These are phyloP conservation scores for Fusarium pininemorale DNA, from an alignment of 2,329 filamentous ascomycete genomes.

Conservation along the genomic window DNA sequence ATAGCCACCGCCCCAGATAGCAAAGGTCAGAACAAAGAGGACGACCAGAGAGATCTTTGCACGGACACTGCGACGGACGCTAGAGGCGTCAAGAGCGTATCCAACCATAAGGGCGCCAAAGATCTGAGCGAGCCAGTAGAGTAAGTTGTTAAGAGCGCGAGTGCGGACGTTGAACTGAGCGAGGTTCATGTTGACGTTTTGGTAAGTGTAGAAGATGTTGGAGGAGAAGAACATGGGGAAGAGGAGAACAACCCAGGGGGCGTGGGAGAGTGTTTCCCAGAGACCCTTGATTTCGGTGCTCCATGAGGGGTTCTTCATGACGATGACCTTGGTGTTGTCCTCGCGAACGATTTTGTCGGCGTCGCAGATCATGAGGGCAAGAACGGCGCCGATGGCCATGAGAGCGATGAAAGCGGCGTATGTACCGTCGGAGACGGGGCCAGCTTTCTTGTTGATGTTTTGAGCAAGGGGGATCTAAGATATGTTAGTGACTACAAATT, in stretches of 20 bases:
- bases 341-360: conserved; percentile 53
- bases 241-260: conserved; percentile 47
- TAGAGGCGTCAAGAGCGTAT: conserved; percentile 54
- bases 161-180: conserved; percentile 64
- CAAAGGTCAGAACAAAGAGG: conserved; percentile 60
- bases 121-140: conserved; percentile 68
- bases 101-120: conserved; percentile 61
- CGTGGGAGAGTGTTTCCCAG: conserved; percentile 54
- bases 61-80: conserved; percentile 54
- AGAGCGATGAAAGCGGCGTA: conserved; percentile 60
- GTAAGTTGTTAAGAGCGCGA: conserved; percentile 62
- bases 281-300: conserved; percentile 49
- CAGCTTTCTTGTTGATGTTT: conserved; percentile 68
- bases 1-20: conserved; percentile 70
- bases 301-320: conserved; percentile 49
- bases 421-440: conserved; percentile 59
- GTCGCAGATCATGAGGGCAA: conserved; percentile 59
- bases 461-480: conserved; percentile 73
- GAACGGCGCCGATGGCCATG: conserved; percentile 59
- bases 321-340: conserved; percentile 50
- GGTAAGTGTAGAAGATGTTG: conserved; percentile 66
- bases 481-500: neutral
- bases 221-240: conserved; percentile 65
- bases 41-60: conserved; percentile 57
- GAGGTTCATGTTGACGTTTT: conserved; percentile 65